These are phyloP conservation scores for Stagonosporopsis vannaccii DNA, from an alignment of 2,329 filamentous ascomycete genomes.

Conservation along the genomic window DNA sequence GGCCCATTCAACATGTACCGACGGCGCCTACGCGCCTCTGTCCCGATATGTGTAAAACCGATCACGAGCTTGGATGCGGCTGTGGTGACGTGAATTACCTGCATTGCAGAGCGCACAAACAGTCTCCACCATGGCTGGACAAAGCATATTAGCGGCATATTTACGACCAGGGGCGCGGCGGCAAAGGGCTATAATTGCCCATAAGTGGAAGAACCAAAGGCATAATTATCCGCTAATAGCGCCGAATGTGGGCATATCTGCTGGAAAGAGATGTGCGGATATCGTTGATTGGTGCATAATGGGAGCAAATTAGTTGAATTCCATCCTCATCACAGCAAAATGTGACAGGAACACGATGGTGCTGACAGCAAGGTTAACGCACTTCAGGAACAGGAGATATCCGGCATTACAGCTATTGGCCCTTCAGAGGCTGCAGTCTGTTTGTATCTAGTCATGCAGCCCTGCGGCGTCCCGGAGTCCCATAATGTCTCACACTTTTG, in stretches of 20 bases:
- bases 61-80: conserved; percentile 37
- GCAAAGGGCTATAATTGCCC: conserved; percentile 32
- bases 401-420: conserved; percentile 23
- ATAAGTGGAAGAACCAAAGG: conserved; percentile 16
- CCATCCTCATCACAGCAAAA: conserved; percentile 3
- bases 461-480: conserved; percentile 30
- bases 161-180: conserved; percentile 27
- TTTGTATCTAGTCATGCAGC: conserved; percentile 32
- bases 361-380: conserved; percentile 16
- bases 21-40: conserved; percentile 24
- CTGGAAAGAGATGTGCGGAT: conserved; percentile 1
- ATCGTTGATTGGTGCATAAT: conserved; percentile 12
- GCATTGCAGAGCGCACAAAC: conserved; percentile 34
- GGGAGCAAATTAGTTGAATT: conserved; percentile 10
- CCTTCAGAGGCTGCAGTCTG: conserved; percentile 11
- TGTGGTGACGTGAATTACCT: conserved; percentile 38
- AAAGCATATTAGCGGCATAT: conserved; percentile 34
- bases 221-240: conserved; percentile 31
- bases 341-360: conserved; percentile 17
- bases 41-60: conserved; percentile 29
- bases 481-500: conserved; percentile 28
- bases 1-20: conserved; percentile 9
- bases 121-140: conserved; percentile 24
- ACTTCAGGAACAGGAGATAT: conserved; percentile 23
- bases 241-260: conserved; percentile 18